phyloP scores from a whole-genome alignment of 2,329 filamentous ascomycete genomes.

The Aureobasidium sp. region DNA sequence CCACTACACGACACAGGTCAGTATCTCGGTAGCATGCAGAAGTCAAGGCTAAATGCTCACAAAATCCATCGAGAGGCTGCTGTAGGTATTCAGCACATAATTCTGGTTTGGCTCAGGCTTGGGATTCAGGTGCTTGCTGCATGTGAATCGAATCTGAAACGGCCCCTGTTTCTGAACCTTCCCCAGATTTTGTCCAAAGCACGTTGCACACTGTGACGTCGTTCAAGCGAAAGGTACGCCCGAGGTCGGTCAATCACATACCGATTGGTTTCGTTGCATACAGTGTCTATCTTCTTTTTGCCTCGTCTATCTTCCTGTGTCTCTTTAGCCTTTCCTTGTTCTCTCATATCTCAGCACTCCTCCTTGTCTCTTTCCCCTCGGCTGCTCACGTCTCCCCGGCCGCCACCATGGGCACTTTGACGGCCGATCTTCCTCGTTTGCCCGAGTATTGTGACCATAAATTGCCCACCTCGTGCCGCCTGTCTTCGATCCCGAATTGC shows the following conservation, averaged over 20 bases:
- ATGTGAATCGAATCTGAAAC: constrained; percentile 3
- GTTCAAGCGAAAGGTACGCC: neutral
- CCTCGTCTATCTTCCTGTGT: neutral
- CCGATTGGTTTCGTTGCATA: neutral
- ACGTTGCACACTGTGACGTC: neutral
- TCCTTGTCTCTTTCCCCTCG: neutral
- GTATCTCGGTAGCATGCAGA: neutral
- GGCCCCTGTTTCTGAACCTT: neutral
- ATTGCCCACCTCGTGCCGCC: constrained; percentile 26
- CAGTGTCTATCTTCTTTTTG: neutral
- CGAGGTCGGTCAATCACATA: neutral
- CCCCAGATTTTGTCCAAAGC: neutral
- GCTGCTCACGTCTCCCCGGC: neutral
- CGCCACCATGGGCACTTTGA: constrained; percentile 25
- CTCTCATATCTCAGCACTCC: neutral
- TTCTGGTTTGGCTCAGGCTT: neutral
- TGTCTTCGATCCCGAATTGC: constrained; percentile 26
- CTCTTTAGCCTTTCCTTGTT: neutral
- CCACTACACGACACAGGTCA: constrained; percentile 40
- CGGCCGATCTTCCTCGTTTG: constrained; percentile 21
- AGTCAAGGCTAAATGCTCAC: neutral
- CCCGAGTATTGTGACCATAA: constrained; percentile 26
- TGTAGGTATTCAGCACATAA: neutral
- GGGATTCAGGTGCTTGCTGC: neutral
- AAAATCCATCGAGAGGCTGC: constrained; percentile 18